Base-by-base conservation (phyloP, 257 asterid genomes). In the Capsicum chinense region DNA sequence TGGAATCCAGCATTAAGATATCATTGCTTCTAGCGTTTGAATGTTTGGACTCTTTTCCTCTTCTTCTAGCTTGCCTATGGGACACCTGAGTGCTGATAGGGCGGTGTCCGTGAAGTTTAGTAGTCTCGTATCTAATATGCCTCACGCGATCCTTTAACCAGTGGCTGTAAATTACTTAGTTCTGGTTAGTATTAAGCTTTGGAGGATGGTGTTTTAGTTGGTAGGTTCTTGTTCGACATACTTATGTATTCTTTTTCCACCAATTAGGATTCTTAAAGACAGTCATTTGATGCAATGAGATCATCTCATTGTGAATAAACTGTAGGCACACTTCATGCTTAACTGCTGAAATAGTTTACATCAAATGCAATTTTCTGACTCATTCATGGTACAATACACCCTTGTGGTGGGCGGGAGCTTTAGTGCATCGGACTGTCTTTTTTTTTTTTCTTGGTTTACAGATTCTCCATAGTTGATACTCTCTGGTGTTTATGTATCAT, bases 91-190 rank as follows among this genome's bases (percentile, higher is more conserved):
- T 88, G 39, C 86, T 56, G 85, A 52, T 80, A 26, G 33, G 79
- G 66, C 62, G 76, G 58, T 58, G 87, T 48, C 84, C 50, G 7
- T 74, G 84, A 56, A 71, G 71, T 78, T 68, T 82, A 79, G 83
- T 56, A 12, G 16, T 64, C 84, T 64, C 5, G 47, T 85, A 44
- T 44, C 58, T 42, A 14, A 74, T 56, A 56, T 10, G 69, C 62
- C 50, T 59, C 42, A 39, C 44, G 71, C 50, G 37, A 68, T 50
- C 58, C 80, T 67, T 52, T 21, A 35, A 56, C 66, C 80, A 3
- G 26, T 76, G 76, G 64, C 52, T 89, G 92, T 91, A 91, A 84
- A 89, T 82, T 88, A 79, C 59, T 82, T 58, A 83, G 57, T 83
- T 74, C 42, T 64, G 69, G 62, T 4, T 82, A 71, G 87, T 10